phyloP scores from a whole-genome alignment of 2,329 filamentous ascomycete species.

The Arthrinium puccinioides region DNA sequence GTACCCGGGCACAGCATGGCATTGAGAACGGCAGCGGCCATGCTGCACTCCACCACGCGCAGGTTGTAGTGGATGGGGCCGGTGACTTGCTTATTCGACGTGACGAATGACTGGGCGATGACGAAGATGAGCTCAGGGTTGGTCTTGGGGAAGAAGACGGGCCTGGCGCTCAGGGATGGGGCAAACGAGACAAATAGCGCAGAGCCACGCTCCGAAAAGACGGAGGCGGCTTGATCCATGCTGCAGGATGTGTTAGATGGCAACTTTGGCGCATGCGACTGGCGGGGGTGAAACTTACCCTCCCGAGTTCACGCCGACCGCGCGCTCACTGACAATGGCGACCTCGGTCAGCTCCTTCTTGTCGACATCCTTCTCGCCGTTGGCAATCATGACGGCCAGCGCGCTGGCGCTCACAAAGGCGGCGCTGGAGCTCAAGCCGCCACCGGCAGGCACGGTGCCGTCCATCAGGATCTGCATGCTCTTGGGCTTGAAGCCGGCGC shows the following conservation, averaged over 20 bases:
- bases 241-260: conserved; percentile 37
- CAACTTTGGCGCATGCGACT: neutral
- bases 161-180: conserved; percentile 66
- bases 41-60: conserved; percentile 87
- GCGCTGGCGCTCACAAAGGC: conserved; percentile 89
- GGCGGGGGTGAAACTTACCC: conserved; percentile 49
- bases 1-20: conserved; percentile 50
- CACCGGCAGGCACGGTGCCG: conserved; percentile 85
- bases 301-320: conserved; percentile 93
- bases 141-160: conserved; percentile 76
- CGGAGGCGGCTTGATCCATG: conserved; percentile 96
- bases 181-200: conserved; percentile 88
- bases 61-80: conserved; percentile 94
- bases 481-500: conserved; percentile 53
- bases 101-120: conserved; percentile 90
- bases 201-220: conserved; percentile 80
- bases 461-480: conserved; percentile 87
- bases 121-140: conserved; percentile 82
- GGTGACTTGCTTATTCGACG: conserved; percentile 89
- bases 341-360: conserved; percentile 91
- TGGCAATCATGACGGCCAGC: conserved; percentile 79
- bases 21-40: conserved; percentile 68
- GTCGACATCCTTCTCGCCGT: conserved; percentile 69
- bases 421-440: conserved; percentile 87
- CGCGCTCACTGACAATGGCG: conserved; percentile 88